Percentiles rank a stretch among this genome's conserved stretches.
phyloP scores from a whole-genome alignment of 129 eudicot genomes.

The sunflower (Helianthus annuus) region DNA sequence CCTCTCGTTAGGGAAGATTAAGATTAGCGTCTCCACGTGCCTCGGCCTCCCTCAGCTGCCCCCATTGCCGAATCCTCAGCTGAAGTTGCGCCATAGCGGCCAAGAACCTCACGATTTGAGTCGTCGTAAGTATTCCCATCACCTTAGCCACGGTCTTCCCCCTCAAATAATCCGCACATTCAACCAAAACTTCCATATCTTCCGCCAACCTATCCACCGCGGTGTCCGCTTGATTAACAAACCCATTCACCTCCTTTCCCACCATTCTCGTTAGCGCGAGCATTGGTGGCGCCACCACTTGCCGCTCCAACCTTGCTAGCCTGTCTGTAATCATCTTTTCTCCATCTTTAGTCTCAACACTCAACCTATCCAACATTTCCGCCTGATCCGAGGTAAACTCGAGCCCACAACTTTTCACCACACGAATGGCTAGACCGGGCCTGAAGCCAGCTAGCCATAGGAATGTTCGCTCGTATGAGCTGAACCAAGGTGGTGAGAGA shows the following conservation, averaged over 20 bases:
- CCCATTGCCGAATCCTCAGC: conserved; percentile 31
- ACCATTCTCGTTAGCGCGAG: no score
- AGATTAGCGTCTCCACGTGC: no score
- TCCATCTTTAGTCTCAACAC: no score
- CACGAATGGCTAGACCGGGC: no score
- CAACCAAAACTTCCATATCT: conserved; percentile 32
- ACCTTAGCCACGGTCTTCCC: conserved; percentile 30
- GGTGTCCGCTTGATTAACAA: no score
- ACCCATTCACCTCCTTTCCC: no score
- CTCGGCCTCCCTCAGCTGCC: conserved; percentile 15
- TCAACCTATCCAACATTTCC: conserved; percentile 13
- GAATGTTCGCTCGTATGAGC: conserved; percentile 13
- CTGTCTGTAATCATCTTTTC: no score
- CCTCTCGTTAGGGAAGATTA: no score
- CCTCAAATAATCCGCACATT: conserved; percentile 38
- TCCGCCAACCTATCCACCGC: neutral
- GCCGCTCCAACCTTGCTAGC: no score
- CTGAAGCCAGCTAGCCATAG: conserved; percentile 8
- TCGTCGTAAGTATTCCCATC: conserved; percentile 29
- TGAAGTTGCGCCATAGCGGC: conserved; percentile 31
- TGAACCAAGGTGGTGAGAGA: conserved; percentile 54
- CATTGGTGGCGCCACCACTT: no score
- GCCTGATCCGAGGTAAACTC: conserved; percentile 27
- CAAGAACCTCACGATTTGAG: conserved; percentile 38
- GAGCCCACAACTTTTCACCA: neutral